phyloP scores from a whole-genome alignment of 345 rosid species.

The Populus euphratica region DNA sequence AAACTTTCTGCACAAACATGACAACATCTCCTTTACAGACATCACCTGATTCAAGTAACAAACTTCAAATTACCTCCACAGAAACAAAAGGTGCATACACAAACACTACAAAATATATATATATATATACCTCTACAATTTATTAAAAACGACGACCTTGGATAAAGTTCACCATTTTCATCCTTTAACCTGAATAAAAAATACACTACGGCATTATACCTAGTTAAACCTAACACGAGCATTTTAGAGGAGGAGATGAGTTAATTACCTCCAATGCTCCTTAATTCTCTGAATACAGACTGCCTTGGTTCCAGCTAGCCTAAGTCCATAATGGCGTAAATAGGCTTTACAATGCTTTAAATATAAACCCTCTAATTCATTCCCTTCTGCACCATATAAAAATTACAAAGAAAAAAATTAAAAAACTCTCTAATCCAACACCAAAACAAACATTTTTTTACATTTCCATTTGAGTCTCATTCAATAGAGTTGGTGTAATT shows the following conservation, averaged over 20 bases:
- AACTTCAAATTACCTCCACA: neutral
- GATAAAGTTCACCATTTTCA: slow-evolving; percentile 49
- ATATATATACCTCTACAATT: slow-evolving; percentile 47
- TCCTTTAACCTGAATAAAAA: slow-evolving; percentile 39
- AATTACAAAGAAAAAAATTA: neutral
- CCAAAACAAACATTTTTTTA: neutral
- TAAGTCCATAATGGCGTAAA: slow-evolving; percentile 44
- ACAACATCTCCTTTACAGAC: slow-evolving; percentile 63
- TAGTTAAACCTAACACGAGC: too few species aligned
- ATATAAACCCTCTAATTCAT: slow-evolving; percentile 34
- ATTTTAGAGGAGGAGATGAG: neutral
- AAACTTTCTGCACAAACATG: slow-evolving; percentile 57
- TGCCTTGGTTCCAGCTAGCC: slow-evolving; percentile 47
- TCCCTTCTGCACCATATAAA: slow-evolving; percentile 29
- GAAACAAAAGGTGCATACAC: neutral
- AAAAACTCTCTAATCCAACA: neutral
- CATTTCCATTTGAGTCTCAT: neutral
- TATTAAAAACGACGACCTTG: slow-evolving; percentile 45
- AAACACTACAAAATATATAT: neutral
- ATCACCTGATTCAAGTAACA: slow-evolving; percentile 46
- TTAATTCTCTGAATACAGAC: slow-evolving; percentile 44
- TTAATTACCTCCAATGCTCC: slow-evolving; percentile 49
- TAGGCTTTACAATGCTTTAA: slow-evolving; percentile 49
- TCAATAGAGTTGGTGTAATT: neutral
- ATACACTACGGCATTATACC: too few species aligned